These are phyloP conservation scores for Podospora fimiseda DNA, from an alignment of 495 filamentous ascomycete species.

Conservation along the genomic window DNA sequence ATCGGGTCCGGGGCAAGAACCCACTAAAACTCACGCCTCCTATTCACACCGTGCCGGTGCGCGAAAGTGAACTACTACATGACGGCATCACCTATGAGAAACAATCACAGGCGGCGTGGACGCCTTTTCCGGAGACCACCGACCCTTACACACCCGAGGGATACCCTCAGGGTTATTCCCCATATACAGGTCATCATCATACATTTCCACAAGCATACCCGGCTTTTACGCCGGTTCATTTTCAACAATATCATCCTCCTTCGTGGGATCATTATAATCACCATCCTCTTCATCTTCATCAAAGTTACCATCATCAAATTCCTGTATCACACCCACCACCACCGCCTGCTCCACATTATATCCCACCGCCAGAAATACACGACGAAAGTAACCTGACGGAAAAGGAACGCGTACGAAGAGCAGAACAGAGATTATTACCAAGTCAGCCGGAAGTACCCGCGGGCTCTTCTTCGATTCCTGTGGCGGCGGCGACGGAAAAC, in stretches of 20 bases:
- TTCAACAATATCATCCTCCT: background rate
- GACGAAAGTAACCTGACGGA: slow-evolving; percentile 55
- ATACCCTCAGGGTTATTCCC: slow-evolving; percentile 22
- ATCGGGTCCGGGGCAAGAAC: slow-evolving; percentile 50
- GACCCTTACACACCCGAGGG: slow-evolving; percentile 13
- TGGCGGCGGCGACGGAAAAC: too few species aligned
- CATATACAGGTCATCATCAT: slow-evolving; percentile 11
- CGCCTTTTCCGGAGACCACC: slow-evolving; percentile 6
- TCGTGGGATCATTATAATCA: too few species aligned
- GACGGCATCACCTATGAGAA: slow-evolving; percentile 11
- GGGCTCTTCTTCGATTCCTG: too few species aligned
- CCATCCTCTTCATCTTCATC: too few species aligned
- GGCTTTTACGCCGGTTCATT: too few species aligned
- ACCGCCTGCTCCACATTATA: slow-evolving; percentile 31
- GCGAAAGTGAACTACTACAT: slow-evolving; percentile 8
- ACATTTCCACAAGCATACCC: too few species aligned
- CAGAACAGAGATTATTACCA: slow-evolving; percentile 63
- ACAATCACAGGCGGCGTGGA: slow-evolving; percentile 10
- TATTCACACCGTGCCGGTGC: slow-evolving; percentile 14
- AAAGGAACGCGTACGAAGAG: slow-evolving; percentile 60
- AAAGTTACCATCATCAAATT: slow-evolving; percentile 13
- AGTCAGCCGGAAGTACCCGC: slow-evolving; percentile 51
- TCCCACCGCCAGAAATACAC: slow-evolving; percentile 49
- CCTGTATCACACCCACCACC: slow-evolving; percentile 2
- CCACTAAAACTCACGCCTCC: slow-evolving; percentile 26